These are phyloP conservation scores for Wickerhamomyces ciferrii DNA, from an alignment of 805 yeast species.

Conservation along the genomic window DNA sequence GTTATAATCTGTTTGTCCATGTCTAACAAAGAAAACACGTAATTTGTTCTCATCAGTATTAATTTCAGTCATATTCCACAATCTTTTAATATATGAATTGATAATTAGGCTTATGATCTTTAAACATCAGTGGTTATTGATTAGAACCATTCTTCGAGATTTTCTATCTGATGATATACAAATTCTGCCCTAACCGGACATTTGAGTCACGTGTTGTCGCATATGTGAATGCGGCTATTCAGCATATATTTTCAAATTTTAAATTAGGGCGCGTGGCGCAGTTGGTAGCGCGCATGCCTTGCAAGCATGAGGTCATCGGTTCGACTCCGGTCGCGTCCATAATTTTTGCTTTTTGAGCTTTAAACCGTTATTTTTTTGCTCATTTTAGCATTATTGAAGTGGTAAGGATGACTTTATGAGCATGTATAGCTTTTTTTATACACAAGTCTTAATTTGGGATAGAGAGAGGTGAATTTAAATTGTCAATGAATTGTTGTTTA, in stretches of 20 bases:
- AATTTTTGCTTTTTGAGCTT: constrained; percentile 4
- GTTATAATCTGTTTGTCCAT: constrained; percentile 81
- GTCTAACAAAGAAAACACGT: constrained; percentile 65
- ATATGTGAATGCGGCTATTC: not conserved
- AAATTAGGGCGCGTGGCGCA: constrained; percentile 43
- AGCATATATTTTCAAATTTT: not conserved
- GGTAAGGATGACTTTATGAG: no score
- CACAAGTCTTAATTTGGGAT: no score
- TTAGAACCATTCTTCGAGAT: no score
- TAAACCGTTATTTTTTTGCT: no score
- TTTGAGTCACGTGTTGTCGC: not conserved
- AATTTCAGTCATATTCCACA: constrained; percentile 6
- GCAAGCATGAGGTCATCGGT: constrained; percentile 48
- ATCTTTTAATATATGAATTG: no score
- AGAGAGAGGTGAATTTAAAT: no score
- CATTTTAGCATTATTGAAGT: no score
- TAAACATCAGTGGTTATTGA: no score
- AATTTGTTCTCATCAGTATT: constrained; percentile 20
- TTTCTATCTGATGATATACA: no score
- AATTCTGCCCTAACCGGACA: not conserved
- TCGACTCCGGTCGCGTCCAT: constrained; percentile 47
- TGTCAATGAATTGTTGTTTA: no score
- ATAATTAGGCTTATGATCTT: no score
- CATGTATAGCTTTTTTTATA: no score
- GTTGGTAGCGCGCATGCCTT: constrained; percentile 49